Percentiles rank a stretch among this genome's conserved stretches.
These are phyloP conservation scores for Brassica incana DNA, from an alignment of 345 rosid species.

Conservation along the genomic window DNA sequence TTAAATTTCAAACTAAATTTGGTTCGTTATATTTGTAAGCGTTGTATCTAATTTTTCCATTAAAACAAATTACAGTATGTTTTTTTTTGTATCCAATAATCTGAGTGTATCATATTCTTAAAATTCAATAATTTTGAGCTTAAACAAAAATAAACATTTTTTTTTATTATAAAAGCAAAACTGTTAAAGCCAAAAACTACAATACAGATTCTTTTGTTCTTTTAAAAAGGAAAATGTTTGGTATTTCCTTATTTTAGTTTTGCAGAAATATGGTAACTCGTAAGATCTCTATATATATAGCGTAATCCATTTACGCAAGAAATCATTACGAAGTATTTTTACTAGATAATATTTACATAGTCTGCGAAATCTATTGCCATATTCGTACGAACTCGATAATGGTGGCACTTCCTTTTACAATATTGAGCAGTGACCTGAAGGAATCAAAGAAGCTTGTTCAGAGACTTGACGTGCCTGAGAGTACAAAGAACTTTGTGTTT, in stretches of 20 bases:
- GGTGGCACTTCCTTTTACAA: conserved; percentile 51
- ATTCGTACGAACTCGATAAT: too few species aligned
- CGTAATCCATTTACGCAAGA: not conserved
- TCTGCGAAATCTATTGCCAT: conserved; percentile 45
- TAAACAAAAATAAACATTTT: too few species aligned
- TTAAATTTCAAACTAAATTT: not conserved
- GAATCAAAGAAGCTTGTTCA: conserved; percentile 55
- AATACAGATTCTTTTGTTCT: not conserved
- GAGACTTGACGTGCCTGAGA: conserved; percentile 59
- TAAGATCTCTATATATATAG: too few species aligned
- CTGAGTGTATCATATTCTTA: too few species aligned
- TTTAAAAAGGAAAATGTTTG: not conserved
- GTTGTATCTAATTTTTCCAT: not conserved
- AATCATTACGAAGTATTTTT: not conserved
- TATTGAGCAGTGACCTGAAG: conserved; percentile 50
- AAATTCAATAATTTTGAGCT: too few species aligned
- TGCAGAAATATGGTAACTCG: not conserved
- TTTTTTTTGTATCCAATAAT: too few species aligned
- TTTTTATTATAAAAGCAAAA: too few species aligned
- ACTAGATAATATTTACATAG: conserved; percentile 32
- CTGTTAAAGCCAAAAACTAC: too few species aligned
- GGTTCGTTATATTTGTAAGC: not conserved
- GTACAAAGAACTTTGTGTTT: conserved; percentile 61
- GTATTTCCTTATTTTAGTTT: not conserved
- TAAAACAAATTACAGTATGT: not conserved